Evolutionary conservation across 1,284 basidiomycete species (phyloP), one percentile per base, ranked within the genome.

Genomic region (Austroboletus niveus): DNA sequence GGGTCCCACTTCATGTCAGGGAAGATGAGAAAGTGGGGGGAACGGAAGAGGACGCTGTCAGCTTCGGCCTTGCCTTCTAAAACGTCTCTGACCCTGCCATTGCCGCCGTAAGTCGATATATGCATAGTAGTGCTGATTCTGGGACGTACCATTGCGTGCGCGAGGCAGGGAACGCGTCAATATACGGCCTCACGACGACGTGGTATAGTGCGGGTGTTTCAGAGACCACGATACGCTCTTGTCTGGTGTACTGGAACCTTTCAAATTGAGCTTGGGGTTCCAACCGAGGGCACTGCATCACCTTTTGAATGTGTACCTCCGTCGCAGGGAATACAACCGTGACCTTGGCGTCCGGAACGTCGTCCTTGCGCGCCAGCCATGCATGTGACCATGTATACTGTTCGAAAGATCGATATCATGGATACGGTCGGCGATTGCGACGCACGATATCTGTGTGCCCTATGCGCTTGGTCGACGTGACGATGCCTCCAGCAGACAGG

Each of bases 1-100:
- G 87, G 79, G 64, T 98, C 94, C 96, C 96, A 94, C 71, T 94
- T 94, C 81, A 95, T 87, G 70, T 98, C 94, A 0, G 94, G 94
- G 0, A 94, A 70, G 52, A 97, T 82, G 46, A 98, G 66, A 64
- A 92, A 98, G 9, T 15, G 45, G 0, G 52, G 27, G 6, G 62
- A 57, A 9, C 61, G 59, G 5, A 41, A 57, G 29, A 69, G 49
- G 22, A 69, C n/a, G 5, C 36, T 20, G 8, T 90, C 82, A 17
- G 81, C 78, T 69, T 99, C 95, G 17, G 91, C 88, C 30, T 74
- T 73, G 20, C 94, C 92, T 0, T 80, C 78, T 6, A 98, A 75
- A 50, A 99, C 92, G 58, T 95, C 89, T 58, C 87, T 81, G 1
- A 98, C 88, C 94, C 93, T 94, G 41, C 4, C 30, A 41, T n/a